Evolutionary conservation across 352 stramenopile species (phyloP).

Genomic region (Phytopythium kandeliae): DNA sequence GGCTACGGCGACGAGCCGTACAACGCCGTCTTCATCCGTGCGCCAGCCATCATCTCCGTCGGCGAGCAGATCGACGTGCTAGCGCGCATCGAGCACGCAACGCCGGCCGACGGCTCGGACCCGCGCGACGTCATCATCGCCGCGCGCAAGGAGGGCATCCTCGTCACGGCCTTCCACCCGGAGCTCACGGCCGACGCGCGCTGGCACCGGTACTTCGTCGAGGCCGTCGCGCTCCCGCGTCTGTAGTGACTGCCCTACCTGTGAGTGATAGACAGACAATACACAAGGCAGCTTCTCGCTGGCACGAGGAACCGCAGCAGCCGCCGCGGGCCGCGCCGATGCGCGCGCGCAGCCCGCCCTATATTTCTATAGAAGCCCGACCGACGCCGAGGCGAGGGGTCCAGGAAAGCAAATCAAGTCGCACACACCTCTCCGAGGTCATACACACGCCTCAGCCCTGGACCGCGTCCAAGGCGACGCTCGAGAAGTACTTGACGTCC

Average conservation of each 20-base stretch:
- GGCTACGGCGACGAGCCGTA: conserved; percentile 66
- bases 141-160: conserved; percentile 83
- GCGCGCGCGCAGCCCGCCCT: conserved; percentile 2
- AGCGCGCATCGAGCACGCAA: conserved; percentile 74
- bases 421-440: conserved; percentile 3
- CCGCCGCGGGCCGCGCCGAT: neutral
- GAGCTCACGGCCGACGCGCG: conserved; percentile 92
- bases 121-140: conserved; percentile 78
- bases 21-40: conserved; percentile 96
- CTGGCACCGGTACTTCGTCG: conserved; percentile 95
- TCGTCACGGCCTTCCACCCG: conserved; percentile 95
- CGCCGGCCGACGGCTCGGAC: conserved; percentile 70
- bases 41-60: conserved; percentile 92
- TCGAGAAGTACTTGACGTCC: conserved; percentile 87
- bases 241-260: conserved; percentile 11
- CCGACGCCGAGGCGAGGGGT: neutral
- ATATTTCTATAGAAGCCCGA: conserved; percentile 8
- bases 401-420: conserved; percentile 1
- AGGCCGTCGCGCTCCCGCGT: conserved; percentile 50
- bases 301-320: neutral
- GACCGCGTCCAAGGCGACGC: conserved; percentile 70
- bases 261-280: neutral
- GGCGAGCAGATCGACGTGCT: conserved; percentile 89
- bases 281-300: neutral
- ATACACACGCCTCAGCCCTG: conserved; percentile 46